phyloP scores from a whole-genome alignment of 2,329 filamentous ascomycete genomes.

The Penicillium janthinellum region DNA sequence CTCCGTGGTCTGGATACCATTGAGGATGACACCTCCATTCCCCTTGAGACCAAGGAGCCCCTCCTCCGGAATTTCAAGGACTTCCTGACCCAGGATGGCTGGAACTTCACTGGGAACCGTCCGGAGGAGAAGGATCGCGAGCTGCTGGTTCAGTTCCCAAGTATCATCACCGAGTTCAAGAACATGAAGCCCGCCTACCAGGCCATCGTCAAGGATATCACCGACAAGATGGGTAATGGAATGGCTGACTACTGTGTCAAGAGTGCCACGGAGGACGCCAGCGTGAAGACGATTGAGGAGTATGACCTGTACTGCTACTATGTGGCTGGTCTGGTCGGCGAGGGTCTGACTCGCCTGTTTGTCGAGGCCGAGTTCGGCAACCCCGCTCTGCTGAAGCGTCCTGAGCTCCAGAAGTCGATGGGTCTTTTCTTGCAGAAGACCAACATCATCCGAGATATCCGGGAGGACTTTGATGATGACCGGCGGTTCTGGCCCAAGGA shows the following conservation, averaged over 20 bases:
- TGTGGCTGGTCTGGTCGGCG: constrained; percentile 96
- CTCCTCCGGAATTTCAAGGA: constrained; percentile 80
- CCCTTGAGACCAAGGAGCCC: constrained; percentile 78
- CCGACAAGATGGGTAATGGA: constrained; percentile 91
- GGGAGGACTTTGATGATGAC: constrained; percentile 84
- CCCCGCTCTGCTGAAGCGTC: constrained; percentile 74
- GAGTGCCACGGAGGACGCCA: constrained; percentile 75
- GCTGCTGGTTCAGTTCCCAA: constrained; percentile 87
- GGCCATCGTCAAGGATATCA: constrained; percentile 88
- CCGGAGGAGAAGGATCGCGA: constrained; percentile 93
- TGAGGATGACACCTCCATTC: constrained; percentile 96
- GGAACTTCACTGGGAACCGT: constrained; percentile 84
- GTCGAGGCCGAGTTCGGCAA: constrained; percentile 86
- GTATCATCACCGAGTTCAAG: constrained; percentile 82
- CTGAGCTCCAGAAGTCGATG: constrained; percentile 89
- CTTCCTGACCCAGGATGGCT: constrained; percentile 78
- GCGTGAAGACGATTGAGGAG: constrained; percentile 79
- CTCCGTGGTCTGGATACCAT: constrained; percentile 95
- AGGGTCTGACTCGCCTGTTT: constrained; percentile 87
- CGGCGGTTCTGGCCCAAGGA: constrained; percentile 93
- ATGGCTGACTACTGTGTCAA: constrained; percentile 96
- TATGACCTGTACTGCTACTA: constrained; percentile 99
- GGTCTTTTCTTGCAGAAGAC: constrained; percentile 97
- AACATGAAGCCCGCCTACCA: constrained; percentile 83
- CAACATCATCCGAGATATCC: constrained; percentile 96